Evolutionary conservation across 1,284 basidiomycete genomes (phyloP), one percentile per base, ranked within the genome.

Genomic region (Melampsora allii-populina): DNA sequence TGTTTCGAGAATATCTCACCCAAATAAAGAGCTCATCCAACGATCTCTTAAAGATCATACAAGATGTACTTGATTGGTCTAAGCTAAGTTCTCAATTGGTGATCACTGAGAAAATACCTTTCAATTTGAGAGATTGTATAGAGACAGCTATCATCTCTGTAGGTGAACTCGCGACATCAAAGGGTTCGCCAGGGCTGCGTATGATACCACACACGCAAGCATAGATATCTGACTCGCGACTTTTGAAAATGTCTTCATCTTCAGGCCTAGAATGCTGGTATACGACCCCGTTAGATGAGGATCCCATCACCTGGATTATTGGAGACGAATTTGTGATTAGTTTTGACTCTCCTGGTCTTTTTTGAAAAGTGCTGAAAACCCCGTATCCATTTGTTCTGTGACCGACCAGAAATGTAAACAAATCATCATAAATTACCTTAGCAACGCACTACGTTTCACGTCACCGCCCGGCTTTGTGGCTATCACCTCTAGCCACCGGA

Each of bases 61-160:
- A 83, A 69, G 83, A 84, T 67, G 82, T 84, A 31, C 79, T 84
- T 31, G 84, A 84, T 76, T 81, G 83, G 66, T 80, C 81, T 27
- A 83, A 83, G 74, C 80, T 84, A 48, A 83, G 84, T 75, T 79
- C 81, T 7, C 81, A 82, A 58, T 81, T 81, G 36, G 82, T 84
- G 53, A 79, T 81, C 39, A 78, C 83, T 19, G 84, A 84, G 63
- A 78, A 79, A 24, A 81, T 82, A 10, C 81, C 82, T 0, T 84
- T 84, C 79, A 79, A 78, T 24, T 78, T 84, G 5, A 80, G 81
- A 5, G 79, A 82, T 6, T 78, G 82, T 4, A 77, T 80, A 21
- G 82, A 82, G 66, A 75, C 76, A 3, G 79, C 81, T 1, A 76
- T 83, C 19, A 81, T 82, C 50, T 79, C 81, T 0, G 76, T 82